Conservation (phyloP, 1,284 basidiomycete species). For the Ustilago hordei region DNA sequence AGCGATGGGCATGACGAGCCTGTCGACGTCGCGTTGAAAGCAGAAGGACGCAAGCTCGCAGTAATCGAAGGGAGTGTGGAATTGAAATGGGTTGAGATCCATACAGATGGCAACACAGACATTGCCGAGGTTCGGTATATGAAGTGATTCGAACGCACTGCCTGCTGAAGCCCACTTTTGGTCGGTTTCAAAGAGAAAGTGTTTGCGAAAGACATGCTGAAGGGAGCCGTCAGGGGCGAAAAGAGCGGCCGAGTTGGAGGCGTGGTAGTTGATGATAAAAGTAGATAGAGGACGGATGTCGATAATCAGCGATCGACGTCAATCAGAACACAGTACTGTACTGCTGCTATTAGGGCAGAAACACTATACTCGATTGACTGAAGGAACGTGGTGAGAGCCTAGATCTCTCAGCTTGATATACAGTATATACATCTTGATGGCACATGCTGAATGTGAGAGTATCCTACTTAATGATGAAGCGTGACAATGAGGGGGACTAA, state of each 20-base stretch:
- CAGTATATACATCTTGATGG: too few relatives aligned
- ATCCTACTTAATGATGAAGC: too few relatives aligned
- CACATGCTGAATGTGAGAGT: too few relatives aligned
- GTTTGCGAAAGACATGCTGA: slow-evolving; percentile 71
- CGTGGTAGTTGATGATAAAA: slow-evolving; percentile 5
- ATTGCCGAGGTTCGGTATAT: slow-evolving; percentile 75
- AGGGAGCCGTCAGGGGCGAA: slow-evolving; percentile 78
- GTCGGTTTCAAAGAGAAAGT: slow-evolving; percentile 80
- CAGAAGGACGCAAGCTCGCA: slow-evolving; percentile 85
- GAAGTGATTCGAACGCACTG: slow-evolving; percentile 78
- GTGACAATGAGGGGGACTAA: too few relatives aligned
- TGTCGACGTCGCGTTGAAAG: slow-evolving; percentile 73
- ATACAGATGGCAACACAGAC: slow-evolving; percentile 71
- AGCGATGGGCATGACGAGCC: slow-evolving; percentile 76
- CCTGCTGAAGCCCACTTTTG: slow-evolving; percentile 85
- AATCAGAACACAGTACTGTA: too few relatives aligned
- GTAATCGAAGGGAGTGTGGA: slow-evolving; percentile 73
- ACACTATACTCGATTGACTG: too few relatives aligned
- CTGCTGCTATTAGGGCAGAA: too few relatives aligned
- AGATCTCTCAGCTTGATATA: too few relatives aligned
- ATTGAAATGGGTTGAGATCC: slow-evolving; percentile 71
- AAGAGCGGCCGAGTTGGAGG: slow-evolving; percentile 82
- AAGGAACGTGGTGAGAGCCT: too few relatives aligned
- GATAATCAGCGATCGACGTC: too few relatives aligned
- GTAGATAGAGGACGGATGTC: slow-evolving; percentile 78